Conservation (phyloP, 345 rosid genomes). For the Clarkia xantiana region DNA sequence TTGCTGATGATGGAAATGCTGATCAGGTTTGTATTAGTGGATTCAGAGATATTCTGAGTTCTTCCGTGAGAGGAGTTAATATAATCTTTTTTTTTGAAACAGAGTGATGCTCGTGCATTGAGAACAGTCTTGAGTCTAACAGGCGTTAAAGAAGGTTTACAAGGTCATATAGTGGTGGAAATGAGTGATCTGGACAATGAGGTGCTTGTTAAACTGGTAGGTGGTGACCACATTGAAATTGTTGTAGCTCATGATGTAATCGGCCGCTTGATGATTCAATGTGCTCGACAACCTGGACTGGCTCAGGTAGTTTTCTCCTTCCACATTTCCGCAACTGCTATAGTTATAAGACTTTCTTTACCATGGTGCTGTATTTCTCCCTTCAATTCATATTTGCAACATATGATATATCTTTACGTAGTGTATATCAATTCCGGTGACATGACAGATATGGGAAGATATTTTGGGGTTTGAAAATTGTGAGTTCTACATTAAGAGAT, state of each 20-base stretch:
- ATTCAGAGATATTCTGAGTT: conserved; percentile 3
- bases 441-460: conserved; percentile 60
- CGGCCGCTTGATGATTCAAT: conserved; percentile 75
- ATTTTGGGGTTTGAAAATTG: conserved; percentile 71
- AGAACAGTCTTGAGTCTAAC: conserved; percentile 67
- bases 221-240: conserved; percentile 62
- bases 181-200: conserved; percentile 68
- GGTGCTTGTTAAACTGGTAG: conserved; percentile 68
- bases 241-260: conserved; percentile 76
- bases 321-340: neutral
- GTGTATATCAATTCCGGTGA: neutral
- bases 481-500: conserved; percentile 58
- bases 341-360: neutral
- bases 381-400: too few relatives aligned
- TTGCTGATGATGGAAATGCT: conserved; percentile 73
- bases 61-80: neutral
- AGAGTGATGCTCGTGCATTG: conserved; percentile 77
- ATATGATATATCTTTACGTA: too few relatives aligned
- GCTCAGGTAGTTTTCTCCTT: conserved; percentile 40
- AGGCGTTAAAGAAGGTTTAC: conserved; percentile 60
- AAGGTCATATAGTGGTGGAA: conserved; percentile 68
- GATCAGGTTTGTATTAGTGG: conserved; percentile 44
- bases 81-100: conserved; percentile 5
- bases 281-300: conserved; percentile 70
- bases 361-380: too few relatives aligned